Conservation (phyloP, 768 basidiomycete genomes). For the Rhodotorula graminis region DNA sequence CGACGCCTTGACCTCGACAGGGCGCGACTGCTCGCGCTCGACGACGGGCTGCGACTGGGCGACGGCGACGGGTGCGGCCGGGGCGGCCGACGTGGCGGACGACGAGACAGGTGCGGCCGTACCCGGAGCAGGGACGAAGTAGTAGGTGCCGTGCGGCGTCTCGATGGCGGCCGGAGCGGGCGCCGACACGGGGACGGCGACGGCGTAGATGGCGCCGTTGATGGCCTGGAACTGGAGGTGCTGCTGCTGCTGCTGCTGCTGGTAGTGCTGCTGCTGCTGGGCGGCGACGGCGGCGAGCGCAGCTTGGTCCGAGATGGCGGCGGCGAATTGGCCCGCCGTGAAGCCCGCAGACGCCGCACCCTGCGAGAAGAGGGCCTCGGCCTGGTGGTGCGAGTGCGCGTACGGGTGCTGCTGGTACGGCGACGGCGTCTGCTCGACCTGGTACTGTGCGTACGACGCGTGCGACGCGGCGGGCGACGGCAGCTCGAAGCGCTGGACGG, state of each 20-base stretch:
- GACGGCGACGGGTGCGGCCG: background rate
- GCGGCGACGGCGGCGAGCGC: background rate
- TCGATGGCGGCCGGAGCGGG: conserved; percentile 24
- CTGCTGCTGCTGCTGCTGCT: background rate
- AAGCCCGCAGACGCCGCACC: background rate
- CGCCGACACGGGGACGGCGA: conserved; percentile 16
- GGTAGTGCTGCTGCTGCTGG: background rate
- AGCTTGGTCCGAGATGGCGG: too few species aligned
- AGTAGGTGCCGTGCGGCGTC: conserved; percentile 32
- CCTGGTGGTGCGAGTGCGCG: background rate
- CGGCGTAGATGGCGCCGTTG: conserved; percentile 20
- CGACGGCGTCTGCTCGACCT: background rate
- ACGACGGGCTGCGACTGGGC: background rate
- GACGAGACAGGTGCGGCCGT: background rate
- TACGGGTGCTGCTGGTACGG: background rate
- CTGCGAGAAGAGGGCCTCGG: background rate
- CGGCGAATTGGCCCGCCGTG: background rate
- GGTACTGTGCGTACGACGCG: background rate
- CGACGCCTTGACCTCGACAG: background rate
- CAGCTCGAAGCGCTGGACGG: background rate
- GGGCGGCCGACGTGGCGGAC: background rate
- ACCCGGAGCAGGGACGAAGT: conserved; percentile 22
- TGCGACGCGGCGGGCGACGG: conserved; percentile 7
- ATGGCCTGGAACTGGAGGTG: conserved; percentile 5
- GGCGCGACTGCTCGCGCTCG: too few species aligned